Evolutionary conservation across 306 rosid genomes (phyloP).

Genomic region (Begonia loranthoides): DNA sequence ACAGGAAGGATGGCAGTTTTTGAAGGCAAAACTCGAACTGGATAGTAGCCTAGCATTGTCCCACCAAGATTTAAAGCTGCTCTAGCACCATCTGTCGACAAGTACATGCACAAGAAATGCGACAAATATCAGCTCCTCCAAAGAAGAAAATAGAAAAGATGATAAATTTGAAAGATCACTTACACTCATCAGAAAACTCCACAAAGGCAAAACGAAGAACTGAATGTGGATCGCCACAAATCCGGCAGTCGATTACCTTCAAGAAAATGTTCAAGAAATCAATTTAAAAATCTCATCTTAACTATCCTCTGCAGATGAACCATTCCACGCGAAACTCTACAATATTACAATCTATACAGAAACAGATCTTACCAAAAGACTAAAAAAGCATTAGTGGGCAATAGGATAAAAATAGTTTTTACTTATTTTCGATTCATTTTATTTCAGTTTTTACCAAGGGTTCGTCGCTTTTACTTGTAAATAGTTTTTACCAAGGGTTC

Average conservation of each 20-base stretch:
- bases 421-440: too few species aligned
- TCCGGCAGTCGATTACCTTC: slow-evolving; percentile 94
- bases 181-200: slow-evolving; percentile 90
- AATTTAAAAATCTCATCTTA: not conserved
- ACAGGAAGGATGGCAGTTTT: slow-evolving; percentile 98
- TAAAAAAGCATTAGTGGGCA: too few species aligned
- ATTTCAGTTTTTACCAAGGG: too few species aligned
- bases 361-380: too few species aligned
- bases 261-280: slow-evolving; percentile 3
- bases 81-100: slow-evolving; percentile 73
- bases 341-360: too few species aligned
- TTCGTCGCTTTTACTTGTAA: too few species aligned
- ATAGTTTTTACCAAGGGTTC: too few species aligned
- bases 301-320: not conserved
- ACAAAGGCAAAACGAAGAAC: slow-evolving; percentile 98
- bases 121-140: not conserved
- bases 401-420: too few species aligned
- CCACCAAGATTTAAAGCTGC: slow-evolving; percentile 84
- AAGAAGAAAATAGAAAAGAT: not conserved
- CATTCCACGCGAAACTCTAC: too few species aligned
- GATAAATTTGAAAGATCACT: slow-evolving; percentile 17
- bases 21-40: slow-evolving; percentile 90
- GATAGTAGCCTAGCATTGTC: slow-evolving; percentile 86
- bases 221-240: slow-evolving; percentile 96
- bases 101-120: slow-evolving; percentile 15